phyloP scores from a whole-genome alignment of 1,139 yeast genomes.

The Wickerhamomyces sp. region DNA sequence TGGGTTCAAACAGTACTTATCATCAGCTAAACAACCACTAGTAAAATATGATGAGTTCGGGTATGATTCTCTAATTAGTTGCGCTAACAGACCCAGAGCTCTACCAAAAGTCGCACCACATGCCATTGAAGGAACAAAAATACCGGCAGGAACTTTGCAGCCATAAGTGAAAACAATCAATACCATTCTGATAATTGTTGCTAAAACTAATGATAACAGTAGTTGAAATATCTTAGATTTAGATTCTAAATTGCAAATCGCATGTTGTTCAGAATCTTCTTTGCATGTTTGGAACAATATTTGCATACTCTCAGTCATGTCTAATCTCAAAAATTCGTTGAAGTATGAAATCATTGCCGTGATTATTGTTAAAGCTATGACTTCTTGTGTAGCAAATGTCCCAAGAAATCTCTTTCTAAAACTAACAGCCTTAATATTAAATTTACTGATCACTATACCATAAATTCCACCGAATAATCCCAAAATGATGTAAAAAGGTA shows the following conservation, averaged over 20 bases:
- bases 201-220: conserved; percentile 50
- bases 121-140: conserved; percentile 68
- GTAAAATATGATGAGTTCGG: conserved; percentile 43
- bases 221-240: conserved; percentile 25
- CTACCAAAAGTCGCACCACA: conserved; percentile 69
- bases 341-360: conserved; percentile 81
- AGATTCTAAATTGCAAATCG: conserved; percentile 48
- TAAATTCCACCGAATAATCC: conserved; percentile 92
- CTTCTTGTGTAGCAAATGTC: conserved; percentile 64
- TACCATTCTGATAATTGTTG: conserved; percentile 66
- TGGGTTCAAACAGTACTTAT: conserved; percentile 66
- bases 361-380: conserved; percentile 55
- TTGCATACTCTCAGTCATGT: conserved; percentile 97
- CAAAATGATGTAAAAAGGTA: conserved; percentile 70
- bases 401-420: conserved; percentile 68
- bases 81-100: conserved; percentile 69
- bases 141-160: conserved; percentile 59
- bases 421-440: conserved; percentile 72
- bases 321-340: conserved; percentile 73
- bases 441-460: conserved; percentile 77
- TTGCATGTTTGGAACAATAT: conserved; percentile 79
- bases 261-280: conserved; percentile 29
- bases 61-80: conserved; percentile 43
- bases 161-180: conserved; percentile 82
- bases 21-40: conserved; percentile 36